Base-by-base conservation (phyloP, 352 stramenopile species). In the Globisporangium abappressorium region DNA sequence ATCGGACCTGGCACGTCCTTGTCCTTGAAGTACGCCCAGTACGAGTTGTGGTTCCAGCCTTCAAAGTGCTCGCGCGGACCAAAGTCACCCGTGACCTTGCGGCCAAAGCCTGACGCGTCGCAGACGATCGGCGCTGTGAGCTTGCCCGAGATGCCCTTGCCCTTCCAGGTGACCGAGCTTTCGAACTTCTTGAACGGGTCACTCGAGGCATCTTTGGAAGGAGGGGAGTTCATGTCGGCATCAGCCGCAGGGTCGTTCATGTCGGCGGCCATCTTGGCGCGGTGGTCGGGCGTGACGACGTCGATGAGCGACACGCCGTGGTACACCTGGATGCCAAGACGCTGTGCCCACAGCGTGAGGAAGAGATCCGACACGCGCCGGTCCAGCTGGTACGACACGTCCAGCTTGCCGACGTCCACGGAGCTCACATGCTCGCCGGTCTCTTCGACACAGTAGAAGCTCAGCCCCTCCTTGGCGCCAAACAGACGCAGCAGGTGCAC, bases 1-100 rank as follows among this genome's bases (percentile, higher is more conserved):
- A 57, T 57, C 51, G 51, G 51, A 5, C 51, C 51, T 14, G 51
- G 51, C 22, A 57, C 12, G 8, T 57, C 22, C 51, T 57, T 57
- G 22, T 57, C 51, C 51, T 57, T 57, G 51, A 57, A 57, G 22
- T 57, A 57, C 51, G 51, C 51, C 51, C 51, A 57, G 51, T 57
- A 33, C 51, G 51, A 26, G 22, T 57, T 57, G 22, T 57, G 51
- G 51, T 57, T 57, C 51, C 51, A 57, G 9, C 51, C 51, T 15
- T 57, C 51, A 20, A 57, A 57, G 51, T 28, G 26, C 51, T 57
- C 51, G 6, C 51, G 51, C 28, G 51, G 22, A 12, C 51, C 51
- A 57, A 57, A 57, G 22, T 57, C 51, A 2, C 51, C 51, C 51
- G 51, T 20, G 9, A 57, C 51, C 51, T 57, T 57, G 51, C 51